phyloP scores from a whole-genome alignment of 75 land plant genomes.

The Cupressus sempervirens region DNA sequence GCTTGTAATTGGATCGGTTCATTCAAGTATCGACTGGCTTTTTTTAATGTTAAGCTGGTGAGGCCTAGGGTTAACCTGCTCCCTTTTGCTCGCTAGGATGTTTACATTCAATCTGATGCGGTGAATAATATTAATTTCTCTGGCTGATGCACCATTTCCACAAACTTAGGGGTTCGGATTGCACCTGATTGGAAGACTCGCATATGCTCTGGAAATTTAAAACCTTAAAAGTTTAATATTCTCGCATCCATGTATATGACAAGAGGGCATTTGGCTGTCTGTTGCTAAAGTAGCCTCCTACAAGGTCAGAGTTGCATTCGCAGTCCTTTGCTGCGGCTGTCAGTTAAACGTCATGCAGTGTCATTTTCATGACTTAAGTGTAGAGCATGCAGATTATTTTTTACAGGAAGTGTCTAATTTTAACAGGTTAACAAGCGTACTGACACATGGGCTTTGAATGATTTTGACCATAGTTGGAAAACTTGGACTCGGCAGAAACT shows the following conservation, averaged over 20 bases:
- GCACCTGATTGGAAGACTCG: neutral
- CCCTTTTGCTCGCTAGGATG: neutral
- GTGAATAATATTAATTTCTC: neutral
- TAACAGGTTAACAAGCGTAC: too few species aligned
- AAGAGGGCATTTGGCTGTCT: neutral
- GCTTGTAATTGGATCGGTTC: neutral
- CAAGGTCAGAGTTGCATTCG: neutral
- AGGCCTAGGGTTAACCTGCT: neutral
- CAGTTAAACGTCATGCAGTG: neutral
- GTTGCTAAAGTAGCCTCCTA: neutral
- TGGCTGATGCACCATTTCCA: neutral
- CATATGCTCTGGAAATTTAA: too few species aligned
- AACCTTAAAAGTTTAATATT: neutral
- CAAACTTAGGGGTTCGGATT: neutral
- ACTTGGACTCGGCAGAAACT: too few species aligned
- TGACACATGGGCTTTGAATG: too few species aligned
- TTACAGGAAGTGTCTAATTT: too few species aligned
- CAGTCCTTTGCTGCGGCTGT: neutral
- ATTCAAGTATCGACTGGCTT: neutral
- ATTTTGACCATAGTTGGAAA: too few species aligned
- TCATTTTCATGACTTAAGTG: too few species aligned
- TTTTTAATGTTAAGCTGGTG: neutral
- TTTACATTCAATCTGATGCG: neutral
- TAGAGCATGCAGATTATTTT: too few species aligned
- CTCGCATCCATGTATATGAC: neutral